Evolutionary conservation across 164 flowering plant genomes (phyloP).

Genomic region (Aristolochia fimbriata): DNA sequence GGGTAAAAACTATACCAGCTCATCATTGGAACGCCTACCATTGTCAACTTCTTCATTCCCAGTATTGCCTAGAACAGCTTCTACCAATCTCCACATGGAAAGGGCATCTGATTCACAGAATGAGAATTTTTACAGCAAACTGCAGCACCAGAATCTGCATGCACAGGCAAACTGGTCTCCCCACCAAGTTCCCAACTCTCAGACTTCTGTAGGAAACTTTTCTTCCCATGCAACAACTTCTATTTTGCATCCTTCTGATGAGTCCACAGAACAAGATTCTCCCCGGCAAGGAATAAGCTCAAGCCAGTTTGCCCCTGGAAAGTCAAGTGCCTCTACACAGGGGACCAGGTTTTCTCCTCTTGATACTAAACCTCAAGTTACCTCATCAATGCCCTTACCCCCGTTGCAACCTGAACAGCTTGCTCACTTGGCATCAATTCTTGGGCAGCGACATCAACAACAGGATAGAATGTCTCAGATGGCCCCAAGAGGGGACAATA

Average conservation of each 20-base stretch:
- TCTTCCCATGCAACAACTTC: slow-evolving; percentile 20
- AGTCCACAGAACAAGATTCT: slow-evolving; percentile 19
- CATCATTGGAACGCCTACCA: slow-evolving; percentile 24
- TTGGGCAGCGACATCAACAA: slow-evolving; percentile 39
- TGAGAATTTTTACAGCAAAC: slow-evolving; percentile 31
- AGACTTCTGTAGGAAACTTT: slow-evolving; percentile 19
- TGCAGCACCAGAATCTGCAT: slow-evolving; percentile 18
- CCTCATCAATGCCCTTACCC: slow-evolving; percentile 19
- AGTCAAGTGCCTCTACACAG: slow-evolving; percentile 15
- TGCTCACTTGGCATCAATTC: slow-evolving; percentile 63
- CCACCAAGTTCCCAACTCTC: slow-evolving; percentile 25
- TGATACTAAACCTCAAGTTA: slow-evolving; percentile 24
- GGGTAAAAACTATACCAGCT: slow-evolving; percentile 10
- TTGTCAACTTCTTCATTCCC: slow-evolving; percentile 18
- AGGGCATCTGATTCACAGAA: slow-evolving; percentile 15
- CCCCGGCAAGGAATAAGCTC: slow-evolving; percentile 26
- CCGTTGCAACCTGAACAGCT: slow-evolving; percentile 55
- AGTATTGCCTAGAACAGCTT: slow-evolving; percentile 21
- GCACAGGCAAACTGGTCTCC: slow-evolving; percentile 34
- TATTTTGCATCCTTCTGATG: slow-evolving; percentile 9
- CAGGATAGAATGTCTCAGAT: slow-evolving; percentile 16
- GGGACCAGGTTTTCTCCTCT: slow-evolving; percentile 19
- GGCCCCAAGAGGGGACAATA: slow-evolving; percentile 20
- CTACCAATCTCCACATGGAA: slow-evolving; percentile 15
- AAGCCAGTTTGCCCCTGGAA: slow-evolving; percentile 23